Percentiles rank a stretch among this genome's conserved stretches.
Conservation (phyloP, 495 filamentous ascomycete genomes). For the Stereocaulon alpinum region DNA sequence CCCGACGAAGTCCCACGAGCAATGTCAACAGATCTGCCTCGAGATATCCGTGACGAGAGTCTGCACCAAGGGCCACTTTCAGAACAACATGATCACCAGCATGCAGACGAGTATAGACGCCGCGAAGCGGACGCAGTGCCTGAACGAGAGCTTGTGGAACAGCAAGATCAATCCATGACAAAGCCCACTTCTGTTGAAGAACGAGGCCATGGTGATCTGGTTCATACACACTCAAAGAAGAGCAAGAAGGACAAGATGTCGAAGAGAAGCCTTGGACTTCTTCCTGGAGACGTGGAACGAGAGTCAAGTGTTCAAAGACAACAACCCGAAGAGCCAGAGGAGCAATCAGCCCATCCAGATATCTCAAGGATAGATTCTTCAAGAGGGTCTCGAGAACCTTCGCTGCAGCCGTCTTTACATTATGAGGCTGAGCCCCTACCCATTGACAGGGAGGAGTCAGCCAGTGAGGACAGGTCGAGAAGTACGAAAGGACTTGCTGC, state of each 20-base stretch:
- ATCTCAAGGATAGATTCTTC: not conserved
- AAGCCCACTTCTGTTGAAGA: not conserved
- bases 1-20: not conserved
- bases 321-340: not conserved
- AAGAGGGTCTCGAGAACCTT: not conserved
- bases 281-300: not conserved
- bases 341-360: not conserved
- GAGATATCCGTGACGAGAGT: not conserved
- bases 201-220: not conserved
- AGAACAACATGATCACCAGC: not conserved
- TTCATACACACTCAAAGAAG: not conserved
- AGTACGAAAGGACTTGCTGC: not conserved
- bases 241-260: slow-evolving; percentile 48
- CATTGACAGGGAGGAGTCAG: not conserved
- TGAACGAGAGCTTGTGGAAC: not conserved
- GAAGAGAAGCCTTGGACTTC: slow-evolving; percentile 1
- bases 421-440: not conserved
- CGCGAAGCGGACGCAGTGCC: not conserved
- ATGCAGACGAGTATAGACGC: not conserved
- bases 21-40: not conserved
- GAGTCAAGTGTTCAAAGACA: not conserved
- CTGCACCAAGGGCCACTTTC: not conserved
- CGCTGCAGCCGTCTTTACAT: not conserved
- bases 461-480: not conserved
- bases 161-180: not conserved